phyloP scores from a whole-genome alignment of 164 flowering plant genomes.

The Magnolia changhungtana region DNA sequence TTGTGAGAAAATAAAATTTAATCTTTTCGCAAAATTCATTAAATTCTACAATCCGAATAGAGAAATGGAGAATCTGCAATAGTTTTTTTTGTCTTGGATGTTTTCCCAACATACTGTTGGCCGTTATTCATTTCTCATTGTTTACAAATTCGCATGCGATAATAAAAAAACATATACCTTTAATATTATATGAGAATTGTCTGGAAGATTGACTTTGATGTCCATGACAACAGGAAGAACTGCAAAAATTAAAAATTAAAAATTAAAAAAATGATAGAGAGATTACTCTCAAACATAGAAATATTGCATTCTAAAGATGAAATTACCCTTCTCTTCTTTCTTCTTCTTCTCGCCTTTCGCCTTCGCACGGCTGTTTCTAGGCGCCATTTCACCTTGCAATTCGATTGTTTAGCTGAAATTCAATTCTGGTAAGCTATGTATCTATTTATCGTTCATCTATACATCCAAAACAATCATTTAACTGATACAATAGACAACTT shows the following conservation, averaged over 20 bases:
- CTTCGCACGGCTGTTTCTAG: conserved; percentile 75
- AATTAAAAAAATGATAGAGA: not conserved
- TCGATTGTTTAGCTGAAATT: conserved; percentile 11
- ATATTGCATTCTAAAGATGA: not conserved
- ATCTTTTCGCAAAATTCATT: too few species aligned
- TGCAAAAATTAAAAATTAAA: conserved; percentile 20
- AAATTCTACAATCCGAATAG: too few species aligned
- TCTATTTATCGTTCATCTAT: not conserved
- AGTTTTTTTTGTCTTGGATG: too few species aligned
- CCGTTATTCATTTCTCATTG: not conserved
- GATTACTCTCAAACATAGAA: not conserved
- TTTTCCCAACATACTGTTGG: too few species aligned
- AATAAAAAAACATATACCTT: conserved; percentile 50
- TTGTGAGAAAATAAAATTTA: too few species aligned
- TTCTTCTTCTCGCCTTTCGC: conserved; percentile 85
- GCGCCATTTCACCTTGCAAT: conserved; percentile 62
- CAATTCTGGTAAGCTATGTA: not conserved
- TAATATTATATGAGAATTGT: conserved; percentile 60
- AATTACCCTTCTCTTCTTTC: conserved; percentile 91
- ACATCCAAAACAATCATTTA: not conserved
- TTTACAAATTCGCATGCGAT: not conserved
- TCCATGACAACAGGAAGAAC: conserved; percentile 89
- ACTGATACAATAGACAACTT: not conserved
- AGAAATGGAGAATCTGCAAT: too few species aligned
- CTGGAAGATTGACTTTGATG: conserved; percentile 80